Evolutionary conservation across 257 asterid species (phyloP), one percentile per base, ranked within the genome.

Genomic region (Solanum appendiculatum): DNA sequence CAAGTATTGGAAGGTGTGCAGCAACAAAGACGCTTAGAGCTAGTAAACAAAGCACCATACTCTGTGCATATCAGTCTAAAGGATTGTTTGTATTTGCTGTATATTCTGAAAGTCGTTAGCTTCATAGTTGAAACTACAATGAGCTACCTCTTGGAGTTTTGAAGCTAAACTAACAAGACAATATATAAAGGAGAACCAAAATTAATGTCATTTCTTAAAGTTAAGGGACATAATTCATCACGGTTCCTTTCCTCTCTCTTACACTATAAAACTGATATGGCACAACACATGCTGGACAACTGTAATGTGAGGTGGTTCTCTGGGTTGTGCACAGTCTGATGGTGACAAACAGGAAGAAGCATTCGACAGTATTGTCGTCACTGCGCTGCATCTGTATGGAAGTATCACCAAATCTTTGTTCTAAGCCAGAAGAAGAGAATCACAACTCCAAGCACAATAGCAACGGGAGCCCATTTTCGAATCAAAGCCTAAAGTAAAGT

Each of bases 391-490:
- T 29, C 42, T 29, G 16, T 18, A 46, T 18, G 81, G 82, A 88
- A 86, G 77, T 88, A 89, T 94, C 93, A 96, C 98, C 98, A 96
- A 58, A 95, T 90, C 97, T 96, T 96, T 73, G 92, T 93, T 88
- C 89, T 92, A 87, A 96, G 92, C 97, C 97, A 96, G 80, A 94
- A 90, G 90, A 96, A 94, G 93, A 96, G 92, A 86, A 92, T 91
- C 86, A 96, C 99, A 74, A 96, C 96, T 86, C 95, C 98, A 40
- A 96, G 90, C 44, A 96, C 99, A 88, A 96, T 88, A 44, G 97
- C 99, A 80, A 95, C 95, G 0, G 99, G 99, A 37, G 99, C 98
- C 94, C 97, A 96, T 87, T 95, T 95, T 74, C 96, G 98, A 87
- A 96, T 95, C 93, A 96, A 89, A 88, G 98, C 99, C 99, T 96